Evolutionary conservation across 441 rosid species (phyloP).

Genomic region (Viola pubescens): DNA sequence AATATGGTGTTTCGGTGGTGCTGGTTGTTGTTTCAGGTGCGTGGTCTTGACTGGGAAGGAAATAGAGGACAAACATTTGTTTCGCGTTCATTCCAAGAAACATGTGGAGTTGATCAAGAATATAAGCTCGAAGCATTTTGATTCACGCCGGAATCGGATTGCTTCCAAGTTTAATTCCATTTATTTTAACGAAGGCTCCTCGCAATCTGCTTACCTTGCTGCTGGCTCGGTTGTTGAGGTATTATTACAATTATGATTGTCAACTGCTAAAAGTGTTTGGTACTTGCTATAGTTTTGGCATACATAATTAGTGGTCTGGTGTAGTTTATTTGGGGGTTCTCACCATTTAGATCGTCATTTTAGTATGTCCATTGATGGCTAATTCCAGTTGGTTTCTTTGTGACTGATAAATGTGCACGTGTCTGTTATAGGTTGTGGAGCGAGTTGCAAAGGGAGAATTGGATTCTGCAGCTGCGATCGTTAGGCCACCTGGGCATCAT

Average conservation of each 20-base stretch:
- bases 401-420: conserved; percentile 4
- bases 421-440: conserved; percentile 43
- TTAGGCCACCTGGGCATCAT: conserved; percentile 97
- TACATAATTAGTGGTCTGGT: background rate
- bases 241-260: conserved; percentile 1
- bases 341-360: no score
- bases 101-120: conserved; percentile 60
- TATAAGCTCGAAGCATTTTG: conserved; percentile 52
- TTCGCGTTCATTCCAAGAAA: conserved; percentile 50
- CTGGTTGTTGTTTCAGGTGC: conserved; percentile 42
- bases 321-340: background rate
- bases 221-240: conserved; percentile 91
- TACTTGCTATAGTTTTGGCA: background rate
- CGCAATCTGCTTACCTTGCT: conserved; percentile 77
- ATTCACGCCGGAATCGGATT: conserved; percentile 39
- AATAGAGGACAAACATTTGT: conserved; percentile 55
- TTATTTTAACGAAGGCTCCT: conserved; percentile 75
- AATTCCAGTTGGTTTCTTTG: background rate
- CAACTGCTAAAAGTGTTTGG: background rate
- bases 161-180: conserved; percentile 64
- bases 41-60: conserved; percentile 55
- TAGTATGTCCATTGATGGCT: background rate
- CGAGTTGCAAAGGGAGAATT: conserved; percentile 80
- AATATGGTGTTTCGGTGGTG: no score
- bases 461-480: conserved; percentile 71